Percentiles rank a stretch among this genome's conserved stretches.
Conservation (phyloP, 306 rosid species). For the Pueraria montana region DNA sequence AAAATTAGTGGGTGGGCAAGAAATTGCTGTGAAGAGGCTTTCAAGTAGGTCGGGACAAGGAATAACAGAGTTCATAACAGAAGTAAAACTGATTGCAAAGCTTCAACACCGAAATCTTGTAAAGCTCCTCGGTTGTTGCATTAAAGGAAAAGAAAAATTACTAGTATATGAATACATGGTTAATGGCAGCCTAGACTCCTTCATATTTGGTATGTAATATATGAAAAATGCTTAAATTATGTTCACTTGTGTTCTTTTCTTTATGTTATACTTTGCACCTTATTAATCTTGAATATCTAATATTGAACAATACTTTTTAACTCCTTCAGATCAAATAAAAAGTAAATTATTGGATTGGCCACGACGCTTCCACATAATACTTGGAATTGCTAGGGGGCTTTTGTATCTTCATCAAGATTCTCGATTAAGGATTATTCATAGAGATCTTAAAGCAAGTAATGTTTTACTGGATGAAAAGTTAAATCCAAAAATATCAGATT, state of each 20-base stretch:
- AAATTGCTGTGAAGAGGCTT: conserved; percentile 38
- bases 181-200: conserved; percentile 23
- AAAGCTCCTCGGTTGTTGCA: no score
- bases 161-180: conserved; percentile 37
- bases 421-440: no score
- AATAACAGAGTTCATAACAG: neutral
- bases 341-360: neutral
- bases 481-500: no score
- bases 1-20: neutral
- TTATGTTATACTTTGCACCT: neutral
- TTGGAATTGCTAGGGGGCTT: conserved; percentile 19
- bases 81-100: no score
- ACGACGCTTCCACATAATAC: neutral
- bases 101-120: no score
- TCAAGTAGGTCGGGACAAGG: conserved; percentile 1
- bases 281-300: neutral
- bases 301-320: neutral
- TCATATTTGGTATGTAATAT: conserved; percentile 21
- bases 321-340: neutral
- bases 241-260: neutral
- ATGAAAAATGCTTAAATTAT: neutral
- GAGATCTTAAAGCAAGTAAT: no score
- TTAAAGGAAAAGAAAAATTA: no score
- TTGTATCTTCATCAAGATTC: no score
- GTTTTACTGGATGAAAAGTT: no score